These are phyloP conservation scores for Cordyceps fumosorosea DNA, from an alignment of 2,329 filamentous ascomycete genomes.

Conservation along the genomic window DNA sequence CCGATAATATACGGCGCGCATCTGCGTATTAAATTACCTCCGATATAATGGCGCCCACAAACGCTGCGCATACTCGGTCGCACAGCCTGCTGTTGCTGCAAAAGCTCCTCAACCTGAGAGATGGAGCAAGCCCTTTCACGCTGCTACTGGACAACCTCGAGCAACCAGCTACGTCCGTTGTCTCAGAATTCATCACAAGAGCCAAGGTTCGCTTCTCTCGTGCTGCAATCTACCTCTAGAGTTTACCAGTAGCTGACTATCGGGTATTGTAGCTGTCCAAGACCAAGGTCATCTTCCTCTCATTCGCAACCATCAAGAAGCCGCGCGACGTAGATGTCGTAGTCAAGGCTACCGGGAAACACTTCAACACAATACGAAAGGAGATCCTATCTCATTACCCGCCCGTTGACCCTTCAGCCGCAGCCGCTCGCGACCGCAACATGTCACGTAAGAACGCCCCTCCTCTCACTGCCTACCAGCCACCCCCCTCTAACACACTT, in stretches of 20 bases:
- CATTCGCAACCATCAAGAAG: constrained; percentile 65
- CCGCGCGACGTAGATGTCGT: constrained; percentile 61
- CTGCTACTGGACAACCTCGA: constrained; percentile 79
- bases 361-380: constrained; percentile 47
- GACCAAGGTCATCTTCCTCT: constrained; percentile 66
- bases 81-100: constrained; percentile 81
- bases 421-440: constrained; percentile 27
- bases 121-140: constrained; percentile 79
- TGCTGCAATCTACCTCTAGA: background rate
- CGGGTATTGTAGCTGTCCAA: constrained; percentile 44
- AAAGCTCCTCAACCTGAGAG: constrained; percentile 70
- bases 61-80: constrained; percentile 64
- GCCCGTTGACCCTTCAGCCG: constrained; percentile 29
- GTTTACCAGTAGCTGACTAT: background rate
- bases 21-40: too few species aligned
- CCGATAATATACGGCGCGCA: background rate
- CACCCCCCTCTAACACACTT: constrained; percentile 15
- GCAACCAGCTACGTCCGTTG: constrained; percentile 64
- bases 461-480: background rate
- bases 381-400: constrained; percentile 52
- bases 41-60: constrained; percentile 45
- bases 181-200: constrained; percentile 67
- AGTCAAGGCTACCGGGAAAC: constrained; percentile 56
- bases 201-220: constrained; percentile 52
- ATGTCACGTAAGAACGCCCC: constrained; percentile 34